These are phyloP conservation scores for Rhizophagus clarus DNA, from an alignment of 192 early-diverging fungal species.

Conservation along the genomic window DNA sequence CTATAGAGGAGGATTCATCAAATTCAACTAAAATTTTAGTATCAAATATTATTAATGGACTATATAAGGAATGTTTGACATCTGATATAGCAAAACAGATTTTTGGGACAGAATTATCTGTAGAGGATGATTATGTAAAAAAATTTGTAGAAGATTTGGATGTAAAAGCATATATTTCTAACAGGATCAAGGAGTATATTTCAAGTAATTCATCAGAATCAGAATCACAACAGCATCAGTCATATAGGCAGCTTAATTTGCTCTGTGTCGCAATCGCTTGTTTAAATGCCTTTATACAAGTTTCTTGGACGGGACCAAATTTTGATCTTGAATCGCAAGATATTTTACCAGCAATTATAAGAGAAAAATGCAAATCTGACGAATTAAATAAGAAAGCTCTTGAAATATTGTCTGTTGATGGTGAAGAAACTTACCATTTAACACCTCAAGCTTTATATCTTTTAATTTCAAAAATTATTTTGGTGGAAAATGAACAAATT, in stretches of 20 bases:
- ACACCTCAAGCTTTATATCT: conserved; percentile 71
- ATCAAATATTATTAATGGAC: conserved; percentile 39
- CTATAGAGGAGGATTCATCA: neutral
- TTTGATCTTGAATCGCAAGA: conserved; percentile 59
- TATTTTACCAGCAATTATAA: conserved; percentile 57
- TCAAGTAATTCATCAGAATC: conserved; percentile 3
- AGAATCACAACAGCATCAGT: conserved; percentile 28
- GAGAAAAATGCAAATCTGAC: conserved; percentile 29
- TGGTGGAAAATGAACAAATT: conserved; percentile 53
- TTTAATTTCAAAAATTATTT: conserved; percentile 62
- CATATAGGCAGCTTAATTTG: conserved; percentile 39
- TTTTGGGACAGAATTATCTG: conserved; percentile 53
- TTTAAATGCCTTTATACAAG: conserved; percentile 84
- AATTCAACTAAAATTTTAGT: neutral
- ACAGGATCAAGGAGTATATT: conserved; percentile 44
- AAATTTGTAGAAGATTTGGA: conserved; percentile 41
- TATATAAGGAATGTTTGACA: conserved; percentile 54
- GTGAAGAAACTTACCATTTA: conserved; percentile 85
- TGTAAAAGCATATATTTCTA: conserved; percentile 42
- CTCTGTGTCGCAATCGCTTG: conserved; percentile 66
- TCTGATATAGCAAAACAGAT: conserved; percentile 45
- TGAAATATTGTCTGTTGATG: conserved; percentile 66
- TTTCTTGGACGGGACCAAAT: conserved; percentile 86
- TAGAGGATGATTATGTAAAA: conserved; percentile 25
- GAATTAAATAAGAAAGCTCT: conserved; percentile 53